Conservation (phyloP, 257 asterid genomes). For the Solanum bulbocastanum region DNA sequence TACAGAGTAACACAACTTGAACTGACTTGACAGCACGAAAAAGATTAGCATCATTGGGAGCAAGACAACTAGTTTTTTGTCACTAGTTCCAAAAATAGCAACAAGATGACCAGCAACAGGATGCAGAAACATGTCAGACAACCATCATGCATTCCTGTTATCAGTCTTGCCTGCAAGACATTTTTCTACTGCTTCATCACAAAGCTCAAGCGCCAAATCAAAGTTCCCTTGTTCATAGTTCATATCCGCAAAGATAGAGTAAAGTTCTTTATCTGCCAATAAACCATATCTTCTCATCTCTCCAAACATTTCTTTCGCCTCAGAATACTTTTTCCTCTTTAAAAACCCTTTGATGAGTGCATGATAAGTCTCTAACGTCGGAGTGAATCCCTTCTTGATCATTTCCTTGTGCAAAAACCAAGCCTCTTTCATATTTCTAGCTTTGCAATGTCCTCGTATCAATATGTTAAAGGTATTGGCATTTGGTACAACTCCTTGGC, state of each 20-base stretch:
- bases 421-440: constrained; percentile 97
- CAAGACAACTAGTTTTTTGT: background rate
- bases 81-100: background rate
- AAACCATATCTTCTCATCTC: constrained; percentile 68
- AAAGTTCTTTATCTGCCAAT: constrained; percentile 45
- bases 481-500: constrained; percentile 52
- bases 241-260: constrained; percentile 64
- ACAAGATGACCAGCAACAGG: background rate
- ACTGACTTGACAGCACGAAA: background rate
- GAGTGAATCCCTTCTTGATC: constrained; percentile 52
- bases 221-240: constrained; percentile 62
- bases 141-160: constrained; percentile 18
- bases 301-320: constrained; percentile 68
- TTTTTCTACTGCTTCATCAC: constrained; percentile 76
- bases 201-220: constrained; percentile 65
- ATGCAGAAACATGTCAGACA: background rate
- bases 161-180: constrained; percentile 21
- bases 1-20: background rate
- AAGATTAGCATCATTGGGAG: background rate
- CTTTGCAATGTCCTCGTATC: constrained; percentile 86
- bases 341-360: constrained; percentile 74
- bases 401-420: constrained; percentile 72
- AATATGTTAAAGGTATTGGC: constrained; percentile 60
- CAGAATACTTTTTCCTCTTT: constrained; percentile 59
- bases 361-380: constrained; percentile 50